A percentile compares a stretch with the other conserved stretches of the same genome.
These are phyloP conservation scores for Carex scoparia DNA, from an alignment of 176 grass and related monocot genomes.

Conservation along the genomic window DNA sequence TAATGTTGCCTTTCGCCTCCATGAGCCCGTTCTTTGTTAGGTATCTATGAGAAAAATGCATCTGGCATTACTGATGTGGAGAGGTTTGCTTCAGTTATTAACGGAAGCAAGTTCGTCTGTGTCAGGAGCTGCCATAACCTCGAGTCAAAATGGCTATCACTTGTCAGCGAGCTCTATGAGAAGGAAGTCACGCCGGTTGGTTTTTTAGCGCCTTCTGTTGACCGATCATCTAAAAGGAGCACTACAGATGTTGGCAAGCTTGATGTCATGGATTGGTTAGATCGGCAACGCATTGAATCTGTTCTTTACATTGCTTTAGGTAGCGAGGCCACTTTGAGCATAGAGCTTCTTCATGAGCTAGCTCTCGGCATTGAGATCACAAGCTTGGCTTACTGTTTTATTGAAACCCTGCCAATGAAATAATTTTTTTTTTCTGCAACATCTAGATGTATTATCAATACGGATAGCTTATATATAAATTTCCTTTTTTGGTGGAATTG, in stretches of 20 bases:
- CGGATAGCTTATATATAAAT: no score
- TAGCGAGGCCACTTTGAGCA: conserved; percentile 38
- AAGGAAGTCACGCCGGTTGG: conserved; percentile 32
- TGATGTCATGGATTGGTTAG: conserved; percentile 34
- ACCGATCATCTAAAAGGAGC: neutral
- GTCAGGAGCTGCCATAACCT: conserved; percentile 35
- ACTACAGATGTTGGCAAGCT: neutral
- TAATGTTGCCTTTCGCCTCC: conserved; percentile 12
- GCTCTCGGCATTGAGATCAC: conserved; percentile 44
- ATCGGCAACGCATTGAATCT: conserved; percentile 18
- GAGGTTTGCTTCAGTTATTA: neutral
- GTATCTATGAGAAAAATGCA: neutral
- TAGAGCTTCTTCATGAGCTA: conserved; percentile 33
- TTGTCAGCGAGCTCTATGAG: conserved; percentile 27
- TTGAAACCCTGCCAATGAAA: neutral
- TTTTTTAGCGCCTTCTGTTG: neutral
- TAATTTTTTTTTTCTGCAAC: neutral
- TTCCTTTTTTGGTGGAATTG: no score
- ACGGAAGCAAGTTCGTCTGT: conserved; percentile 13
- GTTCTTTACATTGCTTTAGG: conserved; percentile 62
- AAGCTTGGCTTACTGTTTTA: neutral
- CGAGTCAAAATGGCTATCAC: conserved; percentile 20
- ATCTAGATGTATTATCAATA: neutral
- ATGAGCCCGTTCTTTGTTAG: conserved; percentile 21
- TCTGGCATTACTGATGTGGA: conserved; percentile 3